Evolutionary conservation across 2,329 filamentous ascomycete species (phyloP).

Genomic region (Fusarium buharicum): DNA sequence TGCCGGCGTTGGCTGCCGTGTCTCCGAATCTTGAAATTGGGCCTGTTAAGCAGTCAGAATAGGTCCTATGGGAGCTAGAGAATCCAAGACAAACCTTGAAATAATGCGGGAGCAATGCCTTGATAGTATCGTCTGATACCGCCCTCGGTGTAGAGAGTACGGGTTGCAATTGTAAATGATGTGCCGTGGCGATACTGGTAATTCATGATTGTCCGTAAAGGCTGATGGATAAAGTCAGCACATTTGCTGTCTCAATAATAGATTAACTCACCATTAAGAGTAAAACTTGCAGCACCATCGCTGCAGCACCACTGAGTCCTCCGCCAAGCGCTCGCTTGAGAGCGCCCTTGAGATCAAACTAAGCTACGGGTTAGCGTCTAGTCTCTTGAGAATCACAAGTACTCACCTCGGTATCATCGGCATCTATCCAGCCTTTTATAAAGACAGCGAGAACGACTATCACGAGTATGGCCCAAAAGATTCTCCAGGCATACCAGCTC

Average conservation of each 20-base stretch:
- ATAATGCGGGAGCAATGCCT: conserved; percentile 56
- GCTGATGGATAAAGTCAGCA: conserved; percentile 44
- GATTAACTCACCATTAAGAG: conserved; percentile 55
- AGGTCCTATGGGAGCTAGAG: fast-evolving
- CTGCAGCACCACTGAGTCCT: conserved; percentile 59
- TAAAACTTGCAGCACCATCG: conserved; percentile 60
- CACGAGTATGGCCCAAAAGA: conserved; percentile 13
- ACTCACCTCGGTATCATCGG: conserved; percentile 29
- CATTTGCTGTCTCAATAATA: fast-evolving
- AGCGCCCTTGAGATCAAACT: conserved; percentile 59
- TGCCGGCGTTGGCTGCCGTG: conserved; percentile 61
- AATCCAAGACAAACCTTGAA: conserved; percentile 52
- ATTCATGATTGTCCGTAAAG: conserved; percentile 62
- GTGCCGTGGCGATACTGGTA: conserved; percentile 61
- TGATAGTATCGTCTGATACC: conserved; percentile 58
- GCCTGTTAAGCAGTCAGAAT: conserved; percentile 42
- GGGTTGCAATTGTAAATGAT: conserved; percentile 53
- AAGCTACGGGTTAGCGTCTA: not conserved
- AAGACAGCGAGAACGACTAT: conserved; percentile 1
- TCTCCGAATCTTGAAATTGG: conserved; percentile 60
- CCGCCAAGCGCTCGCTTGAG: conserved; percentile 58
- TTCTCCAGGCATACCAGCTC: conserved; percentile 25
- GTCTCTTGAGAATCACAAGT: fast-evolving
- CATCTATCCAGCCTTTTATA: conserved; percentile 21
- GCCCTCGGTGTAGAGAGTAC: conserved; percentile 55